Base-by-base conservation (phyloP, 75 land plant genomes). In the Sequoia sempervirens region DNA sequence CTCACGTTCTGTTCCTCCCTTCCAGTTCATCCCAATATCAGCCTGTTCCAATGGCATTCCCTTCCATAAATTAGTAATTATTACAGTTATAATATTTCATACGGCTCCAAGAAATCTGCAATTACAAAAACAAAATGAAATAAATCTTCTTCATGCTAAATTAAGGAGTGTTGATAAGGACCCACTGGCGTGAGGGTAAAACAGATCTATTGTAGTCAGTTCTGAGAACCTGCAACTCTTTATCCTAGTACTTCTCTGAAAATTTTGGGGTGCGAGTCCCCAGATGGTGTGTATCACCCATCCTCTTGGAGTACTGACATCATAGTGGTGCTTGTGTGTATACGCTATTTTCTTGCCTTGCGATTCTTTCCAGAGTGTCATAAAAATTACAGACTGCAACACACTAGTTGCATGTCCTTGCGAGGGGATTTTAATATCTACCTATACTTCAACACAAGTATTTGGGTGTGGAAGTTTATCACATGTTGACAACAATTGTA, bases 1-100 rank as follows among this genome's bases (percentile, higher is more conserved):
- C 80, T 78, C 18, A 30, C 15, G 50, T n/a, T 52, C 45, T 78
- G 80, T 78, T 78, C 50, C 80, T 78, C 46, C 41, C 76, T 37
- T 74, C 45, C 80, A 78, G 32, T 45, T 45, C 32, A 26, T 78
- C 38, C 38, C 2, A 18, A 38, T 75, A 38, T 18, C 15, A 75
- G 8, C 50, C 80, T 78, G 80, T 78, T 30, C 43, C 78, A 75
- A 3, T 47, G 45, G 12, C 80, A 78, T 45, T 78, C 4, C 28
- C 28, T 78, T 78, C 50, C 26, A 78, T 78, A 11, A 11, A n/a
- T 78, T 78, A 78, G 47, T 78, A 26, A 78, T 45, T 13, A n/a
- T 26, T 14, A 45, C n/a, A 23, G 13, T 26, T 20, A 32, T 0
- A 45, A 45, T 26, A 23, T 40, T 41, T 10, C 32, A 78, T 23